These are phyloP conservation scores for Yamadazyma jaroonii DNA, from an alignment of 1,139 yeast genomes.

Conservation along the genomic window DNA sequence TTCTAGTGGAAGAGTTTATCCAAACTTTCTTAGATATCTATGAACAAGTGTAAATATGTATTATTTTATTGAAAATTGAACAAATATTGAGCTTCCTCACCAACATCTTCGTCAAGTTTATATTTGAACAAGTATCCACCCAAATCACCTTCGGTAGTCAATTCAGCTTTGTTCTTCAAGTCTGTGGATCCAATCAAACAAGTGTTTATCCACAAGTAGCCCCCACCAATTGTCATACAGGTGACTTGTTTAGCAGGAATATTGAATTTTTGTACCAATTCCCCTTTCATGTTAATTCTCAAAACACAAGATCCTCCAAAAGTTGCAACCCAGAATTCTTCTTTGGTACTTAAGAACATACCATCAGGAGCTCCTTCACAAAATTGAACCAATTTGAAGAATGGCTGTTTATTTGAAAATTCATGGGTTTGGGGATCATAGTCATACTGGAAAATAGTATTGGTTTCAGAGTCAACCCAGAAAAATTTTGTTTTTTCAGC, in stretches of 20 bases:
- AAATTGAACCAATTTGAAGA: constrained; percentile 39
- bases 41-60: background rate
- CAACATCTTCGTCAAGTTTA: constrained; percentile 17
- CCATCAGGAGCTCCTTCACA: constrained; percentile 80
- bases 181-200: constrained; percentile 52
- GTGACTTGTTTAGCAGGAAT: constrained; percentile 66
- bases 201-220: constrained; percentile 66
- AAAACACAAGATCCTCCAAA: constrained; percentile 61
- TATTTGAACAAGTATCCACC: constrained; percentile 47
- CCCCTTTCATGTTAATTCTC: constrained; percentile 50
- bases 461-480: constrained; percentile 70
- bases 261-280: constrained; percentile 46
- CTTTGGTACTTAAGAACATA: constrained; percentile 56
- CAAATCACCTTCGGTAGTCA: constrained; percentile 42
- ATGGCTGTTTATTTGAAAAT: constrained; percentile 41
- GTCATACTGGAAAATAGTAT: constrained; percentile 60
- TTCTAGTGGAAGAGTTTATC: constrained; percentile 61
- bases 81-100: constrained; percentile 26
- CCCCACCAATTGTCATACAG: constrained; percentile 68
- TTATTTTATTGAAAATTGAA: constrained; percentile 1
- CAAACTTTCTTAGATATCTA: constrained; percentile 14
- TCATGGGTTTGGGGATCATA: constrained; percentile 48
- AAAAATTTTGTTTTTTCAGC: constrained; percentile 49
- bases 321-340: constrained; percentile 67
- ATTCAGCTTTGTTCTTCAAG: constrained; percentile 27